Conservation (phyloP, 805 yeast genomes). For the Blastobotrys muscicola region DNA sequence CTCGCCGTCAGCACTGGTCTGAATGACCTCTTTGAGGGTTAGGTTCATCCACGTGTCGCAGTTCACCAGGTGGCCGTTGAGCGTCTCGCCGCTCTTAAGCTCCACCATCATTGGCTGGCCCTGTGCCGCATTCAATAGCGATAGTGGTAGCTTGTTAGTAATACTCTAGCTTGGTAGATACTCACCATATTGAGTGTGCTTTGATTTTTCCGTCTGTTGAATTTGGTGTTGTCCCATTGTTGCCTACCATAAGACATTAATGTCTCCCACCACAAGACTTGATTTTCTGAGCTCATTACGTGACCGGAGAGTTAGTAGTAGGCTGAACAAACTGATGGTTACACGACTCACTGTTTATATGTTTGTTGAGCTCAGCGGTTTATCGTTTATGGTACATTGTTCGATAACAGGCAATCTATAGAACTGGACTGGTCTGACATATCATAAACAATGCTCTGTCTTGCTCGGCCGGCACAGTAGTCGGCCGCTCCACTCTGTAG, state of each 20-base stretch:
- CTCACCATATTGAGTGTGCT: neutral
- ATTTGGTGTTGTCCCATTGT: too few relatives aligned
- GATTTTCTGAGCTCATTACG: too few relatives aligned
- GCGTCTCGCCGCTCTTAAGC: conserved; percentile 81
- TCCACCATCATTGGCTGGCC: conserved; percentile 83
- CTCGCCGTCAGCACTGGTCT: conserved; percentile 41
- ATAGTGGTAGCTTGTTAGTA: conserved; percentile 66
- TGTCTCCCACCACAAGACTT: too few relatives aligned
- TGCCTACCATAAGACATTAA: too few relatives aligned
- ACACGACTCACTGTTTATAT: too few relatives aligned
- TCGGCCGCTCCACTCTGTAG: neutral
- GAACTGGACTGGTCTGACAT: too few relatives aligned
- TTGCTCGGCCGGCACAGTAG: neutral
- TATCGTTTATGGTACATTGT: too few relatives aligned
- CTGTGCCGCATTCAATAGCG: conserved; percentile 81
- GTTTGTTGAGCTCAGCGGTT: too few relatives aligned
- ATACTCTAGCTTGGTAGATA: neutral
- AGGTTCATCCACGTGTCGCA: conserved; percentile 97
- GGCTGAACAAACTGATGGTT: too few relatives aligned
- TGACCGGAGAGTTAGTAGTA: too few relatives aligned
- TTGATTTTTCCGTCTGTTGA: too few relatives aligned
- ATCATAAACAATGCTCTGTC: neutral
- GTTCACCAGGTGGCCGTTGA: conserved; percentile 72
- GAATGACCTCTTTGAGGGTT: conserved; percentile 67
- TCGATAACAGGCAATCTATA: too few relatives aligned